Evolutionary conservation across 2,329 filamentous ascomycete genomes (phyloP).

Genomic region (Lachnellula willkommii): DNA sequence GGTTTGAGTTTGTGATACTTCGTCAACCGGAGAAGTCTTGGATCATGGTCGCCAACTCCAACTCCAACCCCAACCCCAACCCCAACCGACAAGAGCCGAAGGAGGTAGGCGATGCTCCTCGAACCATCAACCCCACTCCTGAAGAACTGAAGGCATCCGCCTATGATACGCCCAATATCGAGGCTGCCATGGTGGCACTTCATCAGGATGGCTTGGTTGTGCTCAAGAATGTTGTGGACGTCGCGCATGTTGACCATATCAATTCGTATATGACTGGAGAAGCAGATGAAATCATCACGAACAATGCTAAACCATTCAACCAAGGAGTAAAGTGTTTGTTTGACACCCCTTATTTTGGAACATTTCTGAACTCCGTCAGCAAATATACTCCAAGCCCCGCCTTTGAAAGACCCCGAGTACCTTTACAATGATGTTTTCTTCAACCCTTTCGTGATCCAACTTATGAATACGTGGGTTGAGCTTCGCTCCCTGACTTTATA

Average conservation of each 20-base stretch:
- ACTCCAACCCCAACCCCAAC: neutral
- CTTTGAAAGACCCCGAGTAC: conserved; percentile 30
- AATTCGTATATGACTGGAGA: conserved; percentile 34
- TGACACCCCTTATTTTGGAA: neutral
- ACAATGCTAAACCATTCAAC: conserved; percentile 31
- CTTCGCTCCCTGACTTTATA: neutral
- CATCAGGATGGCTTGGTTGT: conserved; percentile 36
- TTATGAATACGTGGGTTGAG: conserved; percentile 33
- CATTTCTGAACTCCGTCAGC: conserved; percentile 21
- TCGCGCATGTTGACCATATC: conserved; percentile 32
- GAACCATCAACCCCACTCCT: conserved; percentile 19
- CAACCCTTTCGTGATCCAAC: conserved; percentile 37
- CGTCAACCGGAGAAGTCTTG: neutral
- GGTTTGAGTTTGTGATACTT: neutral
- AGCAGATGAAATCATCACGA: conserved; percentile 29
- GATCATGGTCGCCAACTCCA: neutral
- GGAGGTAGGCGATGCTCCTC: conserved; percentile 13
- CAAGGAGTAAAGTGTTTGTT: conserved; percentile 33
- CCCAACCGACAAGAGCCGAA: neutral
- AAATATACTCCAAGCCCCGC: conserved; percentile 37
- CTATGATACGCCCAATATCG: conserved; percentile 29
- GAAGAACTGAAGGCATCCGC: conserved; percentile 23
- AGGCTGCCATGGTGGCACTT: conserved; percentile 33
- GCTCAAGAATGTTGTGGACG: conserved; percentile 34
- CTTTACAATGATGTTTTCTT: conserved; percentile 38